Base-by-base conservation (phyloP, 352 stramenopile genomes). In the Phytophthora pluvialis region DNA sequence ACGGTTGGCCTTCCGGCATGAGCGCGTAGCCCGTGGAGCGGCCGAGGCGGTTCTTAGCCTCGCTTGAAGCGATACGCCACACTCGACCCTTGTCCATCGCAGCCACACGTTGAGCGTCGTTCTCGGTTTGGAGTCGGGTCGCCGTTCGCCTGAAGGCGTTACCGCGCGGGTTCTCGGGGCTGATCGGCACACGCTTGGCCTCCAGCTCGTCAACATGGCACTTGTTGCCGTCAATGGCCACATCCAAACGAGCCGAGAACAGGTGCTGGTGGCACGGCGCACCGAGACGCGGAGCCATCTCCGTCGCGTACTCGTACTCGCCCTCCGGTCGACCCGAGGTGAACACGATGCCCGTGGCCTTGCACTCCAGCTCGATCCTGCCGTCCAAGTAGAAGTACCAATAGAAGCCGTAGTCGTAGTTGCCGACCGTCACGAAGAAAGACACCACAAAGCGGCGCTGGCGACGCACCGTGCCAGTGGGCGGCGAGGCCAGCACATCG, bases 361-460 rank as follows among this genome's bases (percentile, higher is more conserved):
- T 88, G 67, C 89, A 90, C 56, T 95, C 85, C 25, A 93, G 81
- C 58, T 95, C 82, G 60, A 95, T 90, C 33, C 64, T 78, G 36
- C 65, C 65, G 35, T 73, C 65, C 33, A 73, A 44, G 53, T 73
- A 73, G 26, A 73, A 73, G 65, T 73, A 73, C 65, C 65, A 73
- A 46, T 73, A 73, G 31, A 73, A 93, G 10, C 88, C 68, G 63
- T 93, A 95, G 64, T 95, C 87, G 60, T 95, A 95, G 70, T 95
- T 95, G 49, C 86, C 89, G 32, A 95, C 88, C 5, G 89, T 95
- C 32, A 85, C 78, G 62, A 97, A 92, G 63, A 88, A 94, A 9
- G 72, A 89, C 48, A 95, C 81, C 11, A 97, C 85, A 39, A 97
- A 77, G n/a, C 89, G 78, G 25, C 86, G 76, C 32, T 82, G 75